phyloP scores from a whole-genome alignment of 148 eudicot genomes.

The Diospyros kaki region DNA sequence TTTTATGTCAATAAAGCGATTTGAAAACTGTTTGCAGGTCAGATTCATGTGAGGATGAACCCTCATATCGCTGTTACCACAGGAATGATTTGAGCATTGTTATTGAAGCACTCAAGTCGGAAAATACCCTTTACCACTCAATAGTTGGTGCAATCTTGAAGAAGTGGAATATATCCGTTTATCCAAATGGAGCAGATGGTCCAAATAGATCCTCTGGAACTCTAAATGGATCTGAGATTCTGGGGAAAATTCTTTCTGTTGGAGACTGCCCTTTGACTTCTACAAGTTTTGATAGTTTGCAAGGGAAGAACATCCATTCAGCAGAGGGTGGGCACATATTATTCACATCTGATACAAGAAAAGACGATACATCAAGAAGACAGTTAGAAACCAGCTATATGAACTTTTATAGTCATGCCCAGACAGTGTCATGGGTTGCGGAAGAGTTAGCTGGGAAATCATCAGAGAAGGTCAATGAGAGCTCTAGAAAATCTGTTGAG shows the following conservation, averaged over 20 bases:
- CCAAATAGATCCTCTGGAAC: slow-evolving; percentile 5
- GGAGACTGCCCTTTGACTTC: slow-evolving; percentile 17
- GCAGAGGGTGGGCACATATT: slow-evolving; percentile 15
- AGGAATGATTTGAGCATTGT: slow-evolving; percentile 55
- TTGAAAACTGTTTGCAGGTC: slow-evolving; percentile 45
- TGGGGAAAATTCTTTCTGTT: slow-evolving; percentile 16
- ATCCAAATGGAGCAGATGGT: slow-evolving; percentile 21
- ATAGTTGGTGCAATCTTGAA: slow-evolving; percentile 46
- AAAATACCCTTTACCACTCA: slow-evolving; percentile 34
- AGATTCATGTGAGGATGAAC: slow-evolving; percentile 47
- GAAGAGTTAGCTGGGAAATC: slow-evolving; percentile 62
- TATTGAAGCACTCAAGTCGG: slow-evolving; percentile 51
- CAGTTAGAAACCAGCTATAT: slow-evolving; percentile 32
- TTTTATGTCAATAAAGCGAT: neutral
- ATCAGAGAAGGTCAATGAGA: slow-evolving; percentile 42
- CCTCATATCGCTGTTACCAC: slow-evolving; percentile 56
- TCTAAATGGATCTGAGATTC: slow-evolving; percentile 15
- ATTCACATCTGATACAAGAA: slow-evolving; percentile 17
- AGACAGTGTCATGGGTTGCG: slow-evolving; percentile 53
- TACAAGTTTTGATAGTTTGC: slow-evolving; percentile 22
- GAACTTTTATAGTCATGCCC: slow-evolving; percentile 74
- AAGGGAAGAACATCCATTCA: slow-evolving; percentile 31
- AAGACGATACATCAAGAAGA: slow-evolving; percentile 16
- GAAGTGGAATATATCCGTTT: slow-evolving; percentile 38
- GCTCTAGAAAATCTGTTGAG: slow-evolving; percentile 46